Evolutionary conservation across 192 early-diverging fungal genomes (phyloP).

Genomic region (Chytriomyces sp.): DNA sequence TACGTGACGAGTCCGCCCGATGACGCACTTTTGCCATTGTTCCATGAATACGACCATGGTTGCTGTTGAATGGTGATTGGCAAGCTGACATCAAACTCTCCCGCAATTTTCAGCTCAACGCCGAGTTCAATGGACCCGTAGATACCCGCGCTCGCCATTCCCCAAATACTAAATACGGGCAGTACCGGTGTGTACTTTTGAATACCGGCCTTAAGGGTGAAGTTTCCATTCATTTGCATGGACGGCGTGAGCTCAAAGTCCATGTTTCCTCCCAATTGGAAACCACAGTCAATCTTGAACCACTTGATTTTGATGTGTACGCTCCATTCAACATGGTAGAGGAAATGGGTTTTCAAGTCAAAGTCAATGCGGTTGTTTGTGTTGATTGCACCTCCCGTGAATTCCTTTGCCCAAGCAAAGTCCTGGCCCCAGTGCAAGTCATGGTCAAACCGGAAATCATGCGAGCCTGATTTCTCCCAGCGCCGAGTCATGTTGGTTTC

Average conservation of each 20-base stretch:
- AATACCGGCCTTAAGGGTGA: neutral
- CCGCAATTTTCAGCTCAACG: neutral
- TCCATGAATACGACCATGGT: neutral
- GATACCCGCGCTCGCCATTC: neutral
- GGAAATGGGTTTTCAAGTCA: neutral
- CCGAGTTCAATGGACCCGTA: slow-evolving; percentile 4
- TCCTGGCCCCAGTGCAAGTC: neutral
- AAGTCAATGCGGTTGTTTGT: neutral
- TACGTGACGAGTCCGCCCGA: neutral
- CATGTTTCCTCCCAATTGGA: neutral
- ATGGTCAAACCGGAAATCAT: neutral
- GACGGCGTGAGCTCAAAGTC: neutral
- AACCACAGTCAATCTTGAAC: neutral
- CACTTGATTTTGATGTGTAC: neutral
- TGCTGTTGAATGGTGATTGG: neutral
- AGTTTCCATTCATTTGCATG: slow-evolving; percentile 5
- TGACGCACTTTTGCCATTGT: neutral
- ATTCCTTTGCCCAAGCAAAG: neutral
- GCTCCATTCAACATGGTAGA: neutral
- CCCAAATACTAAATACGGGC: slow-evolving; percentile 6
- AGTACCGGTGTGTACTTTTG: neutral
- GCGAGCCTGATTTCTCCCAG: neutral
- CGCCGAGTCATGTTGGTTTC: neutral
- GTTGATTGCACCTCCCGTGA: neutral
- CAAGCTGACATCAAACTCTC: neutral